phyloP scores from a whole-genome alignment of 2,329 filamentous ascomycete species.

The Fusarium mangiferae region DNA sequence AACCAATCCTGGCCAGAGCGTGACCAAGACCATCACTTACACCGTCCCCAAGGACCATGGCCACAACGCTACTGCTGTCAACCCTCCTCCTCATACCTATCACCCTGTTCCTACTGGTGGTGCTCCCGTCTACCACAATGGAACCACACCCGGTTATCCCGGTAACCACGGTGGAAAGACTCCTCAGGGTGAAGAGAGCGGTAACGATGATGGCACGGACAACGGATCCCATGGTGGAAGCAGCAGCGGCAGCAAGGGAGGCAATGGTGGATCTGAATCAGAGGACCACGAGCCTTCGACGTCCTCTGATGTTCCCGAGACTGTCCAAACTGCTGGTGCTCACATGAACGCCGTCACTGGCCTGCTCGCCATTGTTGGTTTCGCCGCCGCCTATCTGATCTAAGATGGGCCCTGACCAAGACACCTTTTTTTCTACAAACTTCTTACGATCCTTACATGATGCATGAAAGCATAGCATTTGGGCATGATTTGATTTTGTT shows the following conservation, averaged over 20 bases:
- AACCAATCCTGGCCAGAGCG: constrained; percentile 35
- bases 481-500: constrained; percentile 25
- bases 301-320: constrained; percentile 22
- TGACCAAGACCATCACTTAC: constrained; percentile 43
- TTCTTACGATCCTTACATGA: constrained; percentile 41
- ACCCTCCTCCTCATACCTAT: constrained; percentile 36
- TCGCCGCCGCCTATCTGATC: constrained; percentile 55
- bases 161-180: constrained; percentile 33
- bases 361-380: constrained; percentile 51
- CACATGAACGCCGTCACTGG: constrained; percentile 48
- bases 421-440: not conserved
- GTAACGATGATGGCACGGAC: constrained; percentile 11
- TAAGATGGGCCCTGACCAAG: constrained; percentile 42
- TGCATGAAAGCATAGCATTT: constrained; percentile 37
- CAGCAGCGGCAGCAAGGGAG: not conserved
- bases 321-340: constrained; percentile 43
- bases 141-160: constrained; percentile 22
- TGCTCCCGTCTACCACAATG: constrained; percentile 27
- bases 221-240: constrained; percentile 1
- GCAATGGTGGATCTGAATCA: constrained; percentile 12
- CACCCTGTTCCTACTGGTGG: constrained; percentile 32
- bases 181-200: constrained; percentile 17
- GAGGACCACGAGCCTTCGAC: constrained; percentile 24
- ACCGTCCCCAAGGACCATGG: constrained; percentile 33
- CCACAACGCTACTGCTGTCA: constrained; percentile 31